Evolutionary conservation across 1,139 yeast species (phyloP).

Genomic region (Diutina neorugosa): DNA sequence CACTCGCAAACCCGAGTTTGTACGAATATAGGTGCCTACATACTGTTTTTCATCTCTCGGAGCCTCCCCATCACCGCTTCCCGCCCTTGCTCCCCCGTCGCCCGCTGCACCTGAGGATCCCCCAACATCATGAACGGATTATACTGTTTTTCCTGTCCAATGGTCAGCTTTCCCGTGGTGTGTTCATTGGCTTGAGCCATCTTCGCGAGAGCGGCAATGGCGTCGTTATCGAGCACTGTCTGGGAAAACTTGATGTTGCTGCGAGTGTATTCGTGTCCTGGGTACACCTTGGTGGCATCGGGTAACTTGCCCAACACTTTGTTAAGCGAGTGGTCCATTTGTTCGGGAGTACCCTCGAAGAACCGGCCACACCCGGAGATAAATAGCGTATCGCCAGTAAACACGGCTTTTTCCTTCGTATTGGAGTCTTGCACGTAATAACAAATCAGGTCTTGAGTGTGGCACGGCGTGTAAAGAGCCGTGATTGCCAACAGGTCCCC

Average conservation of each 20-base stretch:
- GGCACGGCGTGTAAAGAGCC: slow-evolving; percentile 94
- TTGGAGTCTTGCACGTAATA: slow-evolving; percentile 56
- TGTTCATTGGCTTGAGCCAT: slow-evolving; percentile 45
- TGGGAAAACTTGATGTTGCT: slow-evolving; percentile 69
- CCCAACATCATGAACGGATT: slow-evolving; percentile 82
- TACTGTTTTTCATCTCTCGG: slow-evolving; percentile 57
- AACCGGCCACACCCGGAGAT: slow-evolving; percentile 94
- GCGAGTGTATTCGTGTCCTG: slow-evolving; percentile 93
- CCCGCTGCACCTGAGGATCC: slow-evolving; percentile 43
- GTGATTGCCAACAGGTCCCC: slow-evolving; percentile 59
- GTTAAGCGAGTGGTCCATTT: slow-evolving; percentile 68
- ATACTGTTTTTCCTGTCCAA: slow-evolving; percentile 67
- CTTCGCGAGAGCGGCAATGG: slow-evolving; percentile 41
- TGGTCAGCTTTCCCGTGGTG: slow-evolving; percentile 77
- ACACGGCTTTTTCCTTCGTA: slow-evolving; percentile 59
- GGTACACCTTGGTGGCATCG: slow-evolving; percentile 58
- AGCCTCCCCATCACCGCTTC: slow-evolving; percentile 52
- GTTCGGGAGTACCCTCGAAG: slow-evolving; percentile 77
- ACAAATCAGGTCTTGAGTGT: slow-evolving; percentile 91
- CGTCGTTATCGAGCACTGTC: slow-evolving; percentile 42
- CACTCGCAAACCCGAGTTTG: not conserved
- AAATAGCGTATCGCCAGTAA: slow-evolving; percentile 93
- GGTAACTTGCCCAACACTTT: slow-evolving; percentile 49
- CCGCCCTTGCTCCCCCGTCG: slow-evolving; percentile 26
- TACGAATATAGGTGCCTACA: slow-evolving; percentile 13